Conservation (phyloP, 2,329 filamentous ascomycete species). For the Pseudogymnoascus sp. region DNA sequence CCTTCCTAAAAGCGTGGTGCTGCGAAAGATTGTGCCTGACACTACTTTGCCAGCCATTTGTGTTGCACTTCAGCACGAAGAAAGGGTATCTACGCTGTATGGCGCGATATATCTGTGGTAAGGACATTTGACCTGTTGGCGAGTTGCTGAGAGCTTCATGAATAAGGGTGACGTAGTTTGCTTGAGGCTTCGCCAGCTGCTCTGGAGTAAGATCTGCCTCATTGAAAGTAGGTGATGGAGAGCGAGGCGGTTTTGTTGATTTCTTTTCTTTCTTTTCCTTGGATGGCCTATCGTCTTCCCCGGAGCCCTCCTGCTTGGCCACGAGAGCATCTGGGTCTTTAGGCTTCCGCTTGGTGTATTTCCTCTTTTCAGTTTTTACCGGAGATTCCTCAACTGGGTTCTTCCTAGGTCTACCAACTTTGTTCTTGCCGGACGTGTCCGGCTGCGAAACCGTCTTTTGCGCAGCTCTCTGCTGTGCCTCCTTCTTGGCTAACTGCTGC, state of each 20-base stretch:
- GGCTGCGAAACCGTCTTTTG: conserved; percentile 39
- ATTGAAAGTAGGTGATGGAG: conserved; percentile 46
- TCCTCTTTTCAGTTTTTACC: conserved; percentile 52
- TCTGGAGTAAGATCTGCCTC: conserved; percentile 56
- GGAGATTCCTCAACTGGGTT: conserved; percentile 51
- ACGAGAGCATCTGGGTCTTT: conserved; percentile 35
- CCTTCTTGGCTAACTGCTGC: conserved; percentile 54
- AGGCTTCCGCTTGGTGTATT: conserved; percentile 55
- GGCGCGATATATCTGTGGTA: conserved; percentile 52
- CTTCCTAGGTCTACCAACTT: conserved; percentile 57
- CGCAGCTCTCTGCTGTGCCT: conserved; percentile 49
- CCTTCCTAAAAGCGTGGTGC: conserved; percentile 46
- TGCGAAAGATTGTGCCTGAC: conserved; percentile 54
- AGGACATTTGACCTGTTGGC: conserved; percentile 40
- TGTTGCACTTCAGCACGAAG: conserved; percentile 44
- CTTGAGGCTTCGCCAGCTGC: conserved; percentile 57
- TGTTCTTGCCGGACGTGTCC: conserved; percentile 42
- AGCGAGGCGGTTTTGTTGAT: conserved; percentile 28
- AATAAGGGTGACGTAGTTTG: conserved; percentile 50
- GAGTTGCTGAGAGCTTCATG: conserved; percentile 47
- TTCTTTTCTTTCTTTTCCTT: conserved; percentile 53
- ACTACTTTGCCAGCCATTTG: conserved; percentile 52
- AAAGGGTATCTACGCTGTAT: conserved; percentile 50
- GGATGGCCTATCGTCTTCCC: conserved; percentile 33
- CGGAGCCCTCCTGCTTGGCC: conserved; percentile 47